Evolutionary conservation across 768 basidiomycete species (phyloP).

Genomic region (Leccinum obscurum): DNA sequence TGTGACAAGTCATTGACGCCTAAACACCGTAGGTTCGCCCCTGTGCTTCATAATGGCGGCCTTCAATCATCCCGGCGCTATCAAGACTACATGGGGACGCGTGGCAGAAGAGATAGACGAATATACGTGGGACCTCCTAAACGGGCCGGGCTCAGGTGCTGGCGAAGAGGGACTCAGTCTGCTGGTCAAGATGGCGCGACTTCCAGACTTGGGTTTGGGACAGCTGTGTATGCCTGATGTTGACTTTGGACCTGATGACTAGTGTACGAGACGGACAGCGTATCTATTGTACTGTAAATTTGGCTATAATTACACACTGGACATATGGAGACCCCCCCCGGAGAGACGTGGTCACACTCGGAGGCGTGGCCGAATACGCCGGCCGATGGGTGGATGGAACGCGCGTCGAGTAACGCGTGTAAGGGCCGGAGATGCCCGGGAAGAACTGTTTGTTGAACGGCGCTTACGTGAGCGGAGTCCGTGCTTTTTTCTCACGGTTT

Average conservation of each 20-base stretch:
- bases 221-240: conserved; percentile 47
- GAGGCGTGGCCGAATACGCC: conserved; percentile 20
- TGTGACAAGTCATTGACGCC: conserved; percentile 4
- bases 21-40: conserved; percentile 56
- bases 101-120: conserved; percentile 70
- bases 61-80: conserved; percentile 60
- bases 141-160: conserved; percentile 37
- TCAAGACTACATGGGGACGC: conserved; percentile 68
- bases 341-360: conserved; percentile 9
- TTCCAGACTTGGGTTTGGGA: conserved; percentile 70
- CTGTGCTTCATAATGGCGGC: conserved; percentile 76
- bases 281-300: conserved; percentile 21
- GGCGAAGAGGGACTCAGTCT: conserved; percentile 51
- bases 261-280: conserved; percentile 12
- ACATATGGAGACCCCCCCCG: conserved; percentile 19
- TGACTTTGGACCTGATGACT: conserved; percentile 26
- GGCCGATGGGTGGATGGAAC: conserved; percentile 14
- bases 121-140: conserved; percentile 60
- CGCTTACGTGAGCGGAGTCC: conserved; percentile 36
- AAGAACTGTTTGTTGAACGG: conserved; percentile 32
- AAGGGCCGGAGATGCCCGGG: conserved; percentile 28
- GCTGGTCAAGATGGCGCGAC: conserved; percentile 73
- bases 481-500: conserved; percentile 37
- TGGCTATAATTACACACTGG: conserved; percentile 17
- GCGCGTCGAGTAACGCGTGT: conserved; percentile 11